Base-by-base conservation (phyloP, 495 filamentous ascomycete genomes). In the Podospora bellae-mahoneyi region DNA sequence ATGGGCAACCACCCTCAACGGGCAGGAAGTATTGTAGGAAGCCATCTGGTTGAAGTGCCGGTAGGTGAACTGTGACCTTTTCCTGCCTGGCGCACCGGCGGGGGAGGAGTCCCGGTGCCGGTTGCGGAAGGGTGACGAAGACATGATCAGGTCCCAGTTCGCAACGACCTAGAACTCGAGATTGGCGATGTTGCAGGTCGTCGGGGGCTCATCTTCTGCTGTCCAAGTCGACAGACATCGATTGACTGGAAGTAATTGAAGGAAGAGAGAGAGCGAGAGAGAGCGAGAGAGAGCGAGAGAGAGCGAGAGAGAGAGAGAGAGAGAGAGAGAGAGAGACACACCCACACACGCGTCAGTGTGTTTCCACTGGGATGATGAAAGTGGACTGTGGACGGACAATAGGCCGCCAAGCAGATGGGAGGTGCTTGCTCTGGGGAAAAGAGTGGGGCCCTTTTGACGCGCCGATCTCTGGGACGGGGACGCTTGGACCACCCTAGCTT, bases 1-100 rank as follows among this genome's bases (percentile, higher is more conserved):
- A 74, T 97, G 95, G 20, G 93, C 92, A 62, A 97, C 88, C 15
- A 94, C 90, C 62, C 95, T 89, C 18, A 99, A 84, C 18, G 93
- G 95, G 62, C 88, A 92, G 4, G 87, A 86, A 0, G 88, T 82
- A 2, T 88, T 89, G 66, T 86, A 91, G 15, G 88, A 84, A 23
- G 88, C 85, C 53, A 98, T 87, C 58, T 93, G 88, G 15, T 84
- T 79, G 23, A 99, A 83, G 39, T 98, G 89, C 60, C 90, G 90
- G 74, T 90, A 93, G 18, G 94, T 97, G 76, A 93, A 97, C 66
- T 82, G 83, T 19, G 92, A 95, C 56, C 84, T 84, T 68, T 79
- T 88, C 53, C 72, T 73, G n/a, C 76, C 77, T 15, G 71, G 73
- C 15, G 73, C 79, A 28, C 73, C 74, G 6, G 69, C 68, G n/a